Evolutionary conservation across 2,329 filamentous ascomycete genomes (phyloP), one percentile per base, ranked within the genome.

Genomic region (Fusarium tuaranense): DNA sequence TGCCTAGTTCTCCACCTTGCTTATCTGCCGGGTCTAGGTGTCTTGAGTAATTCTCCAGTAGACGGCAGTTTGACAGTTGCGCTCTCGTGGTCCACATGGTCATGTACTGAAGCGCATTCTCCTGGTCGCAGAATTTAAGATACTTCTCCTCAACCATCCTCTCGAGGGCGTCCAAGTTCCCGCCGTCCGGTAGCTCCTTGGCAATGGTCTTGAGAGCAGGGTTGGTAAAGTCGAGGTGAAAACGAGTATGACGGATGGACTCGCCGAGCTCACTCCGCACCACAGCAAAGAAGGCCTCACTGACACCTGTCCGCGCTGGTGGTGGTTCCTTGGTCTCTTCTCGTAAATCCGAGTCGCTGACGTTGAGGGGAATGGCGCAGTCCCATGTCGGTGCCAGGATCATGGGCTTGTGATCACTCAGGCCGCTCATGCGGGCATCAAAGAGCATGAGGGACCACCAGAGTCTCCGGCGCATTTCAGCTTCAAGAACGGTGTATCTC

Each of bases 381-480:
- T 87, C 82, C 84, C 84, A 86, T 0, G 77, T 79, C 0, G 84
- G 84, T 2, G 65, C 58, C 1, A 86, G 73, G 1, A 69, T 72
- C 0, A 80, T 69, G 5, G 73, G 70, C 12, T 81, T 82, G 44
- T 77, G 82, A 32, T 86, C 82, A 2, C 85, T 78, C 68, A 91
- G 77, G 72, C 92, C 89, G 72, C 86, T 81, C 14, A 90, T 85
- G 18, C 91, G 89, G 55, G 81, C 80, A 74, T 93, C 91, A 65
- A 91, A 89, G 4, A 88, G 78, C 0, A 88, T 80, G 1, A 93
- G 80, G 0, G 88, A 84, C 90, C 90, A 92, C 90, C 90, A 92
- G 0, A 92, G 83, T 38, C 90, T 82, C 34, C 90, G 87, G 14
- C 90, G 87, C 83, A 92, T 86, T 80, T 92, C 90, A 2, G 86